phyloP scores from a whole-genome alignment of 176 grass and related monocot genomes.

The Panicum miliaceum region DNA sequence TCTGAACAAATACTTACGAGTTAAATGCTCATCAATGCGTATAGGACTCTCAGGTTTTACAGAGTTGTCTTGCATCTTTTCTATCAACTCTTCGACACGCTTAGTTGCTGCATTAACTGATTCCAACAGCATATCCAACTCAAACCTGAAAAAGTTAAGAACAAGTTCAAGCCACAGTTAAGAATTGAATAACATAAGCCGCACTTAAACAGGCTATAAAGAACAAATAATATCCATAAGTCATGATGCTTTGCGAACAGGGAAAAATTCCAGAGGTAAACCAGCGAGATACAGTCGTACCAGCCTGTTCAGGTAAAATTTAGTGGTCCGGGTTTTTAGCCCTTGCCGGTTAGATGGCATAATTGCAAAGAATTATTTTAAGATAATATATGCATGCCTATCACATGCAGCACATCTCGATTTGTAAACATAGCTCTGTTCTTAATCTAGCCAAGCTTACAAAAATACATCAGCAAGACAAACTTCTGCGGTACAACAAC shows the following conservation, averaged over 20 bases:
- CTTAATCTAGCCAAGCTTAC: neutral
- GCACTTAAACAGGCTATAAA: constrained; percentile 16
- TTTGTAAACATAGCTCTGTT: constrained; percentile 26
- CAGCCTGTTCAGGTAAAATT: neutral
- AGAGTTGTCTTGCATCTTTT: constrained; percentile 97
- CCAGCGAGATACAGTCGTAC: neutral
- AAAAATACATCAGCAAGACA: neutral
- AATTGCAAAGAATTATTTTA: neutral
- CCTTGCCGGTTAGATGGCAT: neutral
- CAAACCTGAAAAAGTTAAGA: constrained; percentile 69
- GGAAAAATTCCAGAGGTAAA: neutral
- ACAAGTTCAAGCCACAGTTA: constrained; percentile 22
- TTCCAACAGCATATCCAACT: constrained; percentile 97
- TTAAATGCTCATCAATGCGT: constrained; percentile 80
- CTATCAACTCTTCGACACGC: constrained; percentile 91
- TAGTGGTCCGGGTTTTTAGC: neutral
- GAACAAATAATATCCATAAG: constrained; percentile 9
- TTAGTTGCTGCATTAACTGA: constrained; percentile 93
- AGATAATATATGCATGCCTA: neutral
- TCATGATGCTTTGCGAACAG: neutral
- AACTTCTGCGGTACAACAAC: neutral
- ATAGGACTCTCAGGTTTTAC: constrained; percentile 81
- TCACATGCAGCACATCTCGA: neutral
- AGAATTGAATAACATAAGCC: constrained; percentile 9
- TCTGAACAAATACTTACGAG: constrained; percentile 61